Base-by-base conservation (phyloP, 768 basidiomycete species). In the Mycena filopes region DNA sequence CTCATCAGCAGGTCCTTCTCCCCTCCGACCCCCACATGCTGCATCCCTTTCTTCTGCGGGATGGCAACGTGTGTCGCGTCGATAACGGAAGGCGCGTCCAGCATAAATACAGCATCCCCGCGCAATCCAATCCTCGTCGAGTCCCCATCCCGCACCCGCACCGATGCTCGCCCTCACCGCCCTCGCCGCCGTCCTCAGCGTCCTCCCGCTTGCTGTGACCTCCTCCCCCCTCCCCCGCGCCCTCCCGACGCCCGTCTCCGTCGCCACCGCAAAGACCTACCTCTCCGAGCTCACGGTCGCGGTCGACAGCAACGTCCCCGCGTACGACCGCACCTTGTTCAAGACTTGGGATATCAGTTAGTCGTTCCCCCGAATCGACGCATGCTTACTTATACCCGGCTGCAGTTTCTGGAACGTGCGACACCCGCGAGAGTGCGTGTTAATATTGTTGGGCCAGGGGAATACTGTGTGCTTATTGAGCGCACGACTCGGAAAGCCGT, bases 351-450 rank as follows among this genome's bases (percentile, higher is more conserved):
- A 82, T 57, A 84, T 71, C 41, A 82, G 84, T 85, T 28, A 50
- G 82, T 77, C 28, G 15, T 38, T 42, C 60, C 28, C 21, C 12
- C 21, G 29, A 47, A 20, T 18, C 41, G 23, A 26, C 21, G 31
- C 50, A 47, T 13, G 46, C 15, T 61, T 8, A 12, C n/a, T 43
- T 4, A 59, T 64, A 15, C 55, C 48, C 5, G 57, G 18, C 47
- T 11, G 15, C 58, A 85, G 84, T 86, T 66, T 82, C 81, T 2
- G 86, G 86, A 28, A 77, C 69, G 2, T 87, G 86, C 71, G 78
- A 86, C 70, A 85, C 86, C 4, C 75, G 85, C 45, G 84, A 86
- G 71, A 85, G 84, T 85, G 55, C 63, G 82, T 66, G 21, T 45
- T 42, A 10, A 15, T 46, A n/a, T n/a, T n/a, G n/a, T n/a, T n/a